Base-by-base conservation (phyloP, 768 basidiomycete species). In the Porpolomopsis calyptriformis region DNA sequence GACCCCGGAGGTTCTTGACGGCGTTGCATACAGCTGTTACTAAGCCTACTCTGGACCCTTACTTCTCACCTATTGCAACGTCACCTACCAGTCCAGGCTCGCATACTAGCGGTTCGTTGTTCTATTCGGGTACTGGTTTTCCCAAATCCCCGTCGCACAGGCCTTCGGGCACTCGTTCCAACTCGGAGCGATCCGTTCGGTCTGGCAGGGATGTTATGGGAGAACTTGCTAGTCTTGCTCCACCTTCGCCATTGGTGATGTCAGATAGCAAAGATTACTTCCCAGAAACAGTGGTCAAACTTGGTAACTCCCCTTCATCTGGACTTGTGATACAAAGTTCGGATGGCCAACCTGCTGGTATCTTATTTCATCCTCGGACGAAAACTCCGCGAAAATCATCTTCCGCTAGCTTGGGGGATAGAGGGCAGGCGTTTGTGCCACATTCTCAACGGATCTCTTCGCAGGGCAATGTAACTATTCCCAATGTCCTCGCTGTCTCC, bases 31-130 rank as follows among this genome's bases (percentile, higher is more conserved):
- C 89, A 3, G 92, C 92, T 1, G 73, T 88, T 40, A 85, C 77
- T 7, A 86, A 82, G 52, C 93, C 96, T 0, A 58, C 78, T 9
- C 78, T 99, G 24, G 94, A 99, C 58, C 87, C 93, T 0, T 85
- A 82, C 61, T 96, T 98, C 57, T 64, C 77, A 0, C 94, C 96
- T n/a, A 98, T 90, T 51, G 94, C 94, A 0, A 97, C 90, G 0
- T 84, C 86, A 0, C 94, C 96, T 1, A 70, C 73, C 26, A 89
- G 77, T 50, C 90, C 90, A n/a, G 77, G 78, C 12, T 61, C 76
- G 31, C 73, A 56, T 31, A 49, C 46, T 64, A 44, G 65, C 54
- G 62, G 61, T 54, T 63, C 66, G 51, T 58, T 74, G 65, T 52
- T 81, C 65, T 60, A 72, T 67, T 54, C 52, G 48, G 60, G 54